Conservation (phyloP, 2,329 filamentous ascomycete genomes). For the Lecanosticta acicola region DNA sequence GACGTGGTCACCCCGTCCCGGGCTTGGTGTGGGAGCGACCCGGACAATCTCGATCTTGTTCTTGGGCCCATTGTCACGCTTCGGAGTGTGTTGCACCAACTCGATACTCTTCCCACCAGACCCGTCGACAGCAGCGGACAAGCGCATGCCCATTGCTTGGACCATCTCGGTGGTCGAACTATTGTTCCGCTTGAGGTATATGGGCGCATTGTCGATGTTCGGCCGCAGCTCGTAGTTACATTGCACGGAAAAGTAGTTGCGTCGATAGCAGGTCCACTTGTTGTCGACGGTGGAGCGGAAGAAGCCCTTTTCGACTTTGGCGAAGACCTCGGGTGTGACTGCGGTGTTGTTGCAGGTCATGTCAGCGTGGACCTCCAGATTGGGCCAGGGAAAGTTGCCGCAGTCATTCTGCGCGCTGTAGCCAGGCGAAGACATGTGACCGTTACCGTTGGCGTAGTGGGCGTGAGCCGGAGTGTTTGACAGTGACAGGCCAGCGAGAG, state of each 20-base stretch:
- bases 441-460: constrained; percentile 12
- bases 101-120: constrained; percentile 71
- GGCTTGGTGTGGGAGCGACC: constrained; percentile 59
- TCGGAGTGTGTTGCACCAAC: constrained; percentile 84
- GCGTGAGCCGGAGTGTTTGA: constrained; percentile 12
- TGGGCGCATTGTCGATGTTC: constrained; percentile 50
- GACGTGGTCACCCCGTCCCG: constrained; percentile 37
- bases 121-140: constrained; percentile 76
- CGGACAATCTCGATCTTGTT: constrained; percentile 65
- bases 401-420: constrained; percentile 27
- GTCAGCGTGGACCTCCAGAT: constrained; percentile 50
- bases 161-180: constrained; percentile 50
- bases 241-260: constrained; percentile 84
- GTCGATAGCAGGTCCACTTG: constrained; percentile 87
- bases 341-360: constrained; percentile 55
- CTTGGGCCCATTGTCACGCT: constrained; percentile 82
- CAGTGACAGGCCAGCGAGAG: constrained; percentile 23
- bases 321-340: constrained; percentile 68
- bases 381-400: constrained; percentile 42
- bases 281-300: constrained; percentile 63
- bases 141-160: constrained; percentile 72
- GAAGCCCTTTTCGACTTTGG: constrained; percentile 83
- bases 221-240: constrained; percentile 70
- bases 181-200: constrained; percentile 51
- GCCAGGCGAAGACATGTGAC: constrained; percentile 28